These are phyloP conservation scores for Vigna hirtella DNA, from an alignment of 306 rosid species.

Conservation along the genomic window DNA sequence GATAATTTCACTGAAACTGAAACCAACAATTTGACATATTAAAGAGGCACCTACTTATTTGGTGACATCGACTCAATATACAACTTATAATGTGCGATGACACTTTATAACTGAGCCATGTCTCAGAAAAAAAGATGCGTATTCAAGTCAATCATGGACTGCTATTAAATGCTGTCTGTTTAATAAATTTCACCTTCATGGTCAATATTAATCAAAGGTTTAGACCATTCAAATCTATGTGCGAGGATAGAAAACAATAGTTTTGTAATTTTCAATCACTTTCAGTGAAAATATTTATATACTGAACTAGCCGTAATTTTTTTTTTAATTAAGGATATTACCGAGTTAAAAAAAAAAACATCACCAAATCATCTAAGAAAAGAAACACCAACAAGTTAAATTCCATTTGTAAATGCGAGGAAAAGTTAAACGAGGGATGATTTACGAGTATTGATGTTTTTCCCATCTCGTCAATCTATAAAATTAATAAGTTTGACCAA, in stretches of 20 bases:
- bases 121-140: neutral
- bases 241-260: neutral
- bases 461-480: neutral
- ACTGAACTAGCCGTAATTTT: neutral
- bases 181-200: neutral
- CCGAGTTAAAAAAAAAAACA: neutral
- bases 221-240: too few relatives aligned
- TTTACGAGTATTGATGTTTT: constrained; percentile 21
- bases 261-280: neutral
- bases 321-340: neutral
- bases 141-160: neutral
- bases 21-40: constrained; percentile 9
- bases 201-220: too few relatives aligned
- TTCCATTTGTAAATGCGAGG: neutral
- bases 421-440: neutral
- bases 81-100: neutral
- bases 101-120: neutral
- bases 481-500: constrained; percentile 34
- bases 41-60: constrained; percentile 2
- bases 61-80: neutral
- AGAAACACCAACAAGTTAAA: neutral
- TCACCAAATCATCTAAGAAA: too few relatives aligned
- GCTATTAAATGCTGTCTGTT: neutral
- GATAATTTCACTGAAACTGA: neutral
- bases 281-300: neutral